Evolutionary conservation across 148 eudicot species (phyloP).

Genomic region (Dysphania ambrosioides): DNA sequence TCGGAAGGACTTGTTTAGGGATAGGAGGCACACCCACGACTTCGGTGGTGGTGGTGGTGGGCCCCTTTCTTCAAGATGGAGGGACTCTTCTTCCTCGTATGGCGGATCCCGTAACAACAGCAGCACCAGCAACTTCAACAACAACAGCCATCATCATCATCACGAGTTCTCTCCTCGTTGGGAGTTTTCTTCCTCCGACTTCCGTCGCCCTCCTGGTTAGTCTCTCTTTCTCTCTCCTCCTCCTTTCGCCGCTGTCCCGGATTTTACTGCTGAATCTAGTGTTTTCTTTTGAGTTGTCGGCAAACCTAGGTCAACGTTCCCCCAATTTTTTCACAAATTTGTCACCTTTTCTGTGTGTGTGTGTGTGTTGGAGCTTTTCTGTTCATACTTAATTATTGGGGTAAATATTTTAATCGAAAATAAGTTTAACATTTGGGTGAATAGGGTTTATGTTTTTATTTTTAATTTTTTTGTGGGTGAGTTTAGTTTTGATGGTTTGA

Average conservation of each 20-base stretch:
- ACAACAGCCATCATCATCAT: conserved; percentile 20
- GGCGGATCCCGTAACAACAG: conserved; percentile 31
- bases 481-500: too few species aligned
- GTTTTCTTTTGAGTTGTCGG: conserved; percentile 7
- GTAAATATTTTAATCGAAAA: too few species aligned
- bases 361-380: not conserved
- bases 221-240: not conserved
- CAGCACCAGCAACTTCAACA: not conserved
- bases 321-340: not conserved
- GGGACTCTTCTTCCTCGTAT: conserved; percentile 37
- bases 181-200: conserved; percentile 37
- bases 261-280: too few species aligned
- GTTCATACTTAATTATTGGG: too few species aligned
- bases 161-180: conserved; percentile 39
- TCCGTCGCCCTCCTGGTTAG: conserved; percentile 46
- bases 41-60: not conserved
- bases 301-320: conserved; percentile 22
- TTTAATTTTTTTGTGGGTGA: not conserved
- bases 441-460: too few species aligned
- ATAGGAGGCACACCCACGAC: conserved; percentile 44
- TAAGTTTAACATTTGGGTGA: too few species aligned
- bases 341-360: too few species aligned
- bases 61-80: conserved; percentile 39
- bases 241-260: too few species aligned
- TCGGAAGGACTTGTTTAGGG: conserved; percentile 64